Base-by-base conservation (phyloP, 345 rosid genomes). In the Eucalyptus erythrocorys region DNA sequence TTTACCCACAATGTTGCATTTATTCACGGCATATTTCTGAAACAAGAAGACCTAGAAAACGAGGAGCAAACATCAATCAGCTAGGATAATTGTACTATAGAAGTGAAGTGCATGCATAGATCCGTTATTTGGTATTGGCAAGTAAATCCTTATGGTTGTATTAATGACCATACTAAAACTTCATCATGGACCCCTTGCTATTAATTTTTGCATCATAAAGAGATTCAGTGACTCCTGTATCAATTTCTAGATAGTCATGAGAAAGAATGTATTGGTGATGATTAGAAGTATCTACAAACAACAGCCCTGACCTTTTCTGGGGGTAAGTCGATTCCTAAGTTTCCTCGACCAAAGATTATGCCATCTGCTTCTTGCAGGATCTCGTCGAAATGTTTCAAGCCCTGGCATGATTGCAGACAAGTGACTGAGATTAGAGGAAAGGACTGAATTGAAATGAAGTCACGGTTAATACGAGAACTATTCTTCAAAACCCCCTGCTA, bases 321-420 rank as follows among this genome's bases (percentile, higher is more conserved):
- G 13, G 93, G 93, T 45, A 92, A 87, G n/a, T 92, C 92, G 4
- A 92, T 92, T 85, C 93, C 93, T n/a, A 92, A 87, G 82, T 92
- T 92, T 59, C 93, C 93, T 43, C 93, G 92, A 24, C 90, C 90
- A 66, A 92, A 90, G 87, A 92, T 90, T 76, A 92, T 89, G 16
- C 93, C 93, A 86, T 92, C 93, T 85, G 93, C 92, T 87, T 89
- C 91, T 34, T 88, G 80, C 47, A 92, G 90, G 27, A 92, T 92
- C 88, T 92, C 93, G 53, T 90, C 87, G 45, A 92, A 92, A 66
- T 92, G 88, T 66, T 61, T 89, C 89, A 90, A 87, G 34, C 92
- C 93, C 93, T 92, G 82, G 64, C 34, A 86, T 68, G 27, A 57
- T 71, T 64, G 48, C 27, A 87, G 66, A 82, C 26, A 86, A 66